phyloP scores from a whole-genome alignment of 2,329 filamentous ascomycete genomes.

The Grosmannia huntii region DNA sequence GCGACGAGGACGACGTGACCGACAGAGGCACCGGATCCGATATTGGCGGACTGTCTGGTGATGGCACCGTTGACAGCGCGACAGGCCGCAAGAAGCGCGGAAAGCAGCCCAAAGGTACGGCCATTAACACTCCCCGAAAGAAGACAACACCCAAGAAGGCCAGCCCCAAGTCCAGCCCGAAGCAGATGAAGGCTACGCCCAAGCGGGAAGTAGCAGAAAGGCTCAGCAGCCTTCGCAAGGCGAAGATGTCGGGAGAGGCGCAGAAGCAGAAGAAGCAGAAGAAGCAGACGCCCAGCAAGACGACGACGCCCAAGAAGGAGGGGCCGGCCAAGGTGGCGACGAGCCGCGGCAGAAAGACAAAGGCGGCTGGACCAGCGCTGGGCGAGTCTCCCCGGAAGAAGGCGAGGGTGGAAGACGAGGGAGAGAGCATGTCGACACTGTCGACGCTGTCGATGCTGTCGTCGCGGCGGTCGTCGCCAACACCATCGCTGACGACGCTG shows the following conservation, averaged over 20 bases:
- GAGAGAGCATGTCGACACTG: background rate
- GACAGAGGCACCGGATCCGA: slow-evolving; percentile 1
- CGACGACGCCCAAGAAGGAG: background rate
- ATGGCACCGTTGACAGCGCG: background rate
- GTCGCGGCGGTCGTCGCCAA: background rate
- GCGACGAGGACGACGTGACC: slow-evolving; percentile 10
- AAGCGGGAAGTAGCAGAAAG: too few species aligned
- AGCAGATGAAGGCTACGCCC: background rate
- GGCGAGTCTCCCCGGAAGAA: background rate
- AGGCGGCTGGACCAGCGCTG: too few species aligned
- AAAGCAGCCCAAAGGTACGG: background rate
- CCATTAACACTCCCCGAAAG: background rate
- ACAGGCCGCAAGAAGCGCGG: background rate
- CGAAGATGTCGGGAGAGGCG: too few species aligned
- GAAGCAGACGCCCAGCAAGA: too few species aligned
- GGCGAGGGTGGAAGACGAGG: background rate
- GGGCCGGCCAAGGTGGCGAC: background rate
- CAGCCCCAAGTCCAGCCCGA: background rate
- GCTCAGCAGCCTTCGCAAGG: too few species aligned
- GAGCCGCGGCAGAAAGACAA: too few species aligned
- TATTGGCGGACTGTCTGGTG: background rate
- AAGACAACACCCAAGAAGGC: background rate
- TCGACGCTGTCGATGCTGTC: background rate
- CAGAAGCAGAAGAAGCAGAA: too few species aligned
- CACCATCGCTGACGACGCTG: background rate